Base-by-base conservation (phyloP, 441 rosid genomes). In the Aleurites moluccanus region DNA sequence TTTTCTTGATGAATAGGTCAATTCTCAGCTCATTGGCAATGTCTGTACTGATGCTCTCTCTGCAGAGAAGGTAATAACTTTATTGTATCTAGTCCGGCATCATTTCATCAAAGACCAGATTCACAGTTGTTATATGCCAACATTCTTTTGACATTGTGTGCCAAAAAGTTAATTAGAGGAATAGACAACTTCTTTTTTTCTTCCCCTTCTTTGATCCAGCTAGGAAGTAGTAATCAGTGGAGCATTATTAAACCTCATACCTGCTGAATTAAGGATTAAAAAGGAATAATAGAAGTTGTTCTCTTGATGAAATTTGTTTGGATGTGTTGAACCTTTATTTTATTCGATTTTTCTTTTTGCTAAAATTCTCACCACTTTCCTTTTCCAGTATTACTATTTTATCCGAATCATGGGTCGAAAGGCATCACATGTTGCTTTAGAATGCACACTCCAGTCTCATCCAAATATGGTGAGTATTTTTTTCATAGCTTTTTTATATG, bases 21-120 rank as follows among this genome's bases (percentile, higher is more conserved):
- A 96, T 85, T 92, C 99, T 42, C 99, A 93, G 85, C 97, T 96
- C 81, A 94, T 96, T 81, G 94, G 99, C 88, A 96, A 96, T 83
- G 89, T 89, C 74, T 96, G 99, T 85, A 93, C 92, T 16, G 99
- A 96, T 83, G 99, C 99, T 67, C 97, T 96, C 49, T 96, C 99
- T 47, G 98, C 99, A 27, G 99, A 92, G 89, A 96, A 96, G 99
- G 99, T 96, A 83, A 71, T 61, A 47, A 33, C 38, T 75, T 74
- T 56, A 59, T 25, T 49, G 4, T 15, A 47, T 60, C 23, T 40
- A 11, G 15, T 35, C 30, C 55, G 40, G 23, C 9, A 30, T 5
- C 30, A 30, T 25, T 49, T 64, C 10, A 15, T 56, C 16, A n/a
- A 18, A 45, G 50, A 42, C 40, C 47, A 53, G 60, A 50, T 52